Conservation (phyloP, 306 rosid species). For the Cyclanthera cordifolia region DNA sequence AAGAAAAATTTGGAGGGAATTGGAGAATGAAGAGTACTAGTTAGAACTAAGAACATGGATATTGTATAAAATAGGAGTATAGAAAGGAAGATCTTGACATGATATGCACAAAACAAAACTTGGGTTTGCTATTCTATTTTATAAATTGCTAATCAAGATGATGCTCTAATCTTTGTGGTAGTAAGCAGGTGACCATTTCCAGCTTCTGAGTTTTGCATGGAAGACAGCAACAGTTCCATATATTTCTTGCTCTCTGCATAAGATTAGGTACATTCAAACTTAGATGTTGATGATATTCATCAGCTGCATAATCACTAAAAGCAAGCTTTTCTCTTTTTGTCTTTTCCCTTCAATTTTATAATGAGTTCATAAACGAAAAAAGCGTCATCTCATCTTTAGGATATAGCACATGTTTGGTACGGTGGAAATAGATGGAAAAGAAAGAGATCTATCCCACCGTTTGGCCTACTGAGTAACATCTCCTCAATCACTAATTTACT, state of each 20-base stretch:
- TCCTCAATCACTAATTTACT: too few relatives aligned
- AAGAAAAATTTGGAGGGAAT: neutral
- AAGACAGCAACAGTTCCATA: conserved; percentile 58
- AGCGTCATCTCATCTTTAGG: neutral
- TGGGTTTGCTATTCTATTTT: neutral
- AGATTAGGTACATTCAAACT: conserved; percentile 1
- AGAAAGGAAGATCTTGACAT: conserved; percentile 1
- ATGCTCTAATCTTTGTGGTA: neutral
- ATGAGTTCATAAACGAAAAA: neutral
- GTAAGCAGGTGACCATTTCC: conserved; percentile 3
- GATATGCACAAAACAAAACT: conserved; percentile 3
- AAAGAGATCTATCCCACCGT: too few relatives aligned
- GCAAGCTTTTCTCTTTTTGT: neutral
- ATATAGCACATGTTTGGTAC: too few relatives aligned
- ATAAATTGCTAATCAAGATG: neutral
- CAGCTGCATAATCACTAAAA: neutral
- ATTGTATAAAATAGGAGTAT: neutral
- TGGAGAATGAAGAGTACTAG: neutral
- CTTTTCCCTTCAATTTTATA: neutral
- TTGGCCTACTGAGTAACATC: too few relatives aligned
- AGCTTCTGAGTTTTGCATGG: conserved; percentile 41
- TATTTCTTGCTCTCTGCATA: conserved; percentile 52
- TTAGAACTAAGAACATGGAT: neutral
- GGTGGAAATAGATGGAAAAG: too few relatives aligned
- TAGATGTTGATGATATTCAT: neutral